Conservation (phyloP, 345 rosid genomes). For the Excoecaria cochinchinensis region DNA sequence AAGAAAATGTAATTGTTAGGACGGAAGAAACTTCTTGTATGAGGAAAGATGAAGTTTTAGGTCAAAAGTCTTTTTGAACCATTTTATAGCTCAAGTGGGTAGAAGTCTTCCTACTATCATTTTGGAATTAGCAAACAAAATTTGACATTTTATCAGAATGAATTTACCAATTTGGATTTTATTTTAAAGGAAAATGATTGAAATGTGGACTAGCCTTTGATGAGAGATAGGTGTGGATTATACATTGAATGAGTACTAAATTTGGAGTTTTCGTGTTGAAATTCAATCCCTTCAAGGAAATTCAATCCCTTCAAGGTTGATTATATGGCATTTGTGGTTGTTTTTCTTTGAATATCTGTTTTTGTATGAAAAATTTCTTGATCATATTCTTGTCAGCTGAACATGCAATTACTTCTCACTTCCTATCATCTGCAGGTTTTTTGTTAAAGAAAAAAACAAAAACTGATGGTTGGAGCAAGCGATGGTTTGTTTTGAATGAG, state of each 20-base stretch:
- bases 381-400: neutral
- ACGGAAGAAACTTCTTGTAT: neutral
- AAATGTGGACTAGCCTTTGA: neutral
- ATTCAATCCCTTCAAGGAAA: neutral
- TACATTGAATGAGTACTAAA: neutral
- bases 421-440: constrained; percentile 55
- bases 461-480: constrained; percentile 82
- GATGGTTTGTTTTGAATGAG: constrained; percentile 96
- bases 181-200: neutral
- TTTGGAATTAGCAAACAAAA: neutral
- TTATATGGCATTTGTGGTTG: too few species aligned
- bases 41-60: neutral
- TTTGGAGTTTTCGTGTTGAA: neutral
- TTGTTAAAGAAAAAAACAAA: constrained; percentile 84
- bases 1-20: neutral
- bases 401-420: neutral
- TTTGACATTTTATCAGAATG: neutral
- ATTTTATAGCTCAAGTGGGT: neutral
- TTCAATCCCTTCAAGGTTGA: neutral
- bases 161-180: neutral
- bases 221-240: neutral
- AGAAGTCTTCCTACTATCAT: neutral
- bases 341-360: neutral
- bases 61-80: neutral
- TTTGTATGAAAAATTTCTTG: neutral